Evolutionary conservation across 305 asterid species (phyloP).

Genomic region (Fraxinus baroniana): DNA sequence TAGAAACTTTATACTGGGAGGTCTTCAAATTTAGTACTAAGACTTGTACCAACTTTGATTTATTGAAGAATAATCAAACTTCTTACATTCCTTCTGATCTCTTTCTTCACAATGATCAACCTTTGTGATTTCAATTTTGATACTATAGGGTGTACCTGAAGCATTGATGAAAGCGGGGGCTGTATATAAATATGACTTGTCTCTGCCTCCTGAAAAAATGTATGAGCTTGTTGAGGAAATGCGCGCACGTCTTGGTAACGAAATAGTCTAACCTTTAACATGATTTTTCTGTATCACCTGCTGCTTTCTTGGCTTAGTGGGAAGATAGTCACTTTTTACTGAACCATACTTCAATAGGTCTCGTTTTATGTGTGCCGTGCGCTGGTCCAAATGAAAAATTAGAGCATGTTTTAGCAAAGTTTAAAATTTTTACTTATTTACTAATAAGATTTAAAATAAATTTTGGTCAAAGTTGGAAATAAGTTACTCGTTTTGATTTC

Average conservation of each 20-base stretch:
- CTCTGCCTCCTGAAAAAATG: constrained; percentile 82
- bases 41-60: constrained; percentile 6
- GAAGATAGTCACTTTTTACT: neutral
- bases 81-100: neutral
- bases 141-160: constrained; percentile 84
- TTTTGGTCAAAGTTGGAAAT: neutral
- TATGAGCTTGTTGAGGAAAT: constrained; percentile 86
- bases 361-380: neutral
- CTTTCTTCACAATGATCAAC: constrained; percentile 1
- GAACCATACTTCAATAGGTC: neutral
- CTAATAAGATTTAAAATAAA: neutral
- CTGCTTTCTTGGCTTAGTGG: constrained; percentile 8
- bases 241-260: constrained; percentile 78
- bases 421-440: neutral
- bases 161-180: constrained; percentile 98
- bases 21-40: neutral
- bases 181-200: constrained; percentile 85
- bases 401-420: neutral
- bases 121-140: constrained; percentile 21
- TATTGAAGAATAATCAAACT: constrained; percentile 5
- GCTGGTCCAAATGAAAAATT: neutral
- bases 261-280: neutral
- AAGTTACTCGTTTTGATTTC: neutral
- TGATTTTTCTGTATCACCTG: constrained; percentile 6
- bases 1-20: neutral